Conservation (phyloP, 495 filamentous ascomycete genomes). For the Glarea lozoyensis region DNA sequence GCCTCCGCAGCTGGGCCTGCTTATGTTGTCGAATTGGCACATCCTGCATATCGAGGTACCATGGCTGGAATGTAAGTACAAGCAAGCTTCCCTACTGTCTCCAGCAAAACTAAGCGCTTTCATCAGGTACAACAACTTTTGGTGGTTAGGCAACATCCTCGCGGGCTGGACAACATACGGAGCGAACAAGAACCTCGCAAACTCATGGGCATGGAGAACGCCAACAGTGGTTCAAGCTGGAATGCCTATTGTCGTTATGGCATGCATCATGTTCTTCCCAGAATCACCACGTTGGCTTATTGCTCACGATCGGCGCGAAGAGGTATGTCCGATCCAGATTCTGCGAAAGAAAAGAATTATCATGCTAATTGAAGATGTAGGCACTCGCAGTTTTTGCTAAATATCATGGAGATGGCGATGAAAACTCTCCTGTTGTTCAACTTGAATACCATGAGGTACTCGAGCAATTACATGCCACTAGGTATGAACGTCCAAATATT, state of each 20-base stretch:
- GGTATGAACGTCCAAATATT: no score
- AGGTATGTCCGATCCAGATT: no score
- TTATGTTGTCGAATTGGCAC: conserved; percentile 67
- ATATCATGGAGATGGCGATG: conserved; percentile 52
- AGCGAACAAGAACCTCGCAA: neutral
- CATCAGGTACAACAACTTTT: no score
- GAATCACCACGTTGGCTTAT: conserved; percentile 59
- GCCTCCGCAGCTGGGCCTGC: conserved; percentile 60
- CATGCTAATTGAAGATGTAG: no score
- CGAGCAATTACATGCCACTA: conserved; percentile 46
- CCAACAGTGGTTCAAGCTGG: conserved; percentile 46
- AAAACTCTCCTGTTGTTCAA: conserved; percentile 46
- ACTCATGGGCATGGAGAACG: conserved; percentile 43
- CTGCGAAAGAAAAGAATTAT: no score
- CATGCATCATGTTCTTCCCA: conserved; percentile 34
- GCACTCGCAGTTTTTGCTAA: conserved; percentile 38
- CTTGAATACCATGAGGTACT: conserved; percentile 52
- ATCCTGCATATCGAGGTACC: conserved; percentile 60
- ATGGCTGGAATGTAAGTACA: conserved; percentile 56
- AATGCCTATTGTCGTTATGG: conserved; percentile 28
- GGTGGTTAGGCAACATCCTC: neutral
- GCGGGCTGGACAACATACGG: neutral
- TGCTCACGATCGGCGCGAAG: conserved; percentile 53
- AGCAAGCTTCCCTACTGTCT: no score
- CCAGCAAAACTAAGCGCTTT: no score